Percentiles rank a stretch among this genome's conserved stretches.
These are phyloP conservation scores for Calycina herbarum DNA, from an alignment of 2,329 filamentous ascomycete genomes.

Conservation along the genomic window DNA sequence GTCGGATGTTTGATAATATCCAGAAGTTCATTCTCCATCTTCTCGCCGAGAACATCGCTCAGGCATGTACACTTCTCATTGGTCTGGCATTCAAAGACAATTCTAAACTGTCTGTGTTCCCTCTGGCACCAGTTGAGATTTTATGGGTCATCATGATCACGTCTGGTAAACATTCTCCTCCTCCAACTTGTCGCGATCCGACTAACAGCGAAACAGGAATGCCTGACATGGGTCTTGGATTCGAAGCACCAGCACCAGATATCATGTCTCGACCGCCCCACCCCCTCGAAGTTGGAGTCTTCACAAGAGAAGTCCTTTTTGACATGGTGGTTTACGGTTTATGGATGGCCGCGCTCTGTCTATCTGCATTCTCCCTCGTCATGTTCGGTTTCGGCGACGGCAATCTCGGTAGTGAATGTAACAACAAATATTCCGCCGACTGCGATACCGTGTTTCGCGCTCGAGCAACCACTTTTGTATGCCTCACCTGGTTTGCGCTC, in stretches of 20 bases:
- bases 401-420: slow-evolving; percentile 59
- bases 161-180: slow-evolving; percentile 64
- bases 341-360: slow-evolving; percentile 72
- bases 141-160: slow-evolving; percentile 96
- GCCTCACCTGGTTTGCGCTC: slow-evolving; percentile 73
- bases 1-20: slow-evolving; percentile 74
- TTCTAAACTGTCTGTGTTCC: slow-evolving; percentile 75
- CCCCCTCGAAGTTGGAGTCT: too few relatives aligned
- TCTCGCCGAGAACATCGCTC: slow-evolving; percentile 74
- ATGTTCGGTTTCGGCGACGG: slow-evolving; percentile 60
- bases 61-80: slow-evolving; percentile 77
- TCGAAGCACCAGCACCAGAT: slow-evolving; percentile 3
- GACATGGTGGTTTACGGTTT: slow-evolving; percentile 78
- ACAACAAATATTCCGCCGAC: slow-evolving; percentile 51
- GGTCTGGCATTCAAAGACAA: slow-evolving; percentile 79
- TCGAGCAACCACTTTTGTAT: slow-evolving; percentile 71
- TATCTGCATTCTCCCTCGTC: slow-evolving; percentile 63
- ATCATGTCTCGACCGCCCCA: slow-evolving; percentile 66
- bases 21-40: slow-evolving; percentile 66
- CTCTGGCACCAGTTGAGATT: slow-evolving; percentile 81
- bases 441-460: slow-evolving; percentile 70
- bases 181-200: too few relatives aligned
- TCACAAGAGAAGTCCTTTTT: too few relatives aligned
- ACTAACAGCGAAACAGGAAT: not conserved
- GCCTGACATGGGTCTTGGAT: slow-evolving; percentile 13